phyloP scores from a whole-genome alignment of 371 early-diverging fungal genomes.

The Mortierella sp. region DNA sequence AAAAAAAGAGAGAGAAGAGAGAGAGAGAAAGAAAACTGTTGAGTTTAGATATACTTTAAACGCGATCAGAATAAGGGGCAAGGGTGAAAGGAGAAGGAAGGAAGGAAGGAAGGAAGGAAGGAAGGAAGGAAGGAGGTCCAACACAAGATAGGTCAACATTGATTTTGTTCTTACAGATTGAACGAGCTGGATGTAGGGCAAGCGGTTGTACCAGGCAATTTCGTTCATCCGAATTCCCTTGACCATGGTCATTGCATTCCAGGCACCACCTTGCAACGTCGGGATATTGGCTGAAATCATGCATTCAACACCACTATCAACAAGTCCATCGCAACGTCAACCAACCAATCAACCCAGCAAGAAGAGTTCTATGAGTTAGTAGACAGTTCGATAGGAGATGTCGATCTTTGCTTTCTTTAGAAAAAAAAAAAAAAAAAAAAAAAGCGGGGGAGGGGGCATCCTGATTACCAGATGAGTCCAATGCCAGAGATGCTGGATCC shows the following conservation, averaged over 20 bases:
- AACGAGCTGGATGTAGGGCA: constrained; percentile 37
- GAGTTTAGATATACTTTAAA: background rate
- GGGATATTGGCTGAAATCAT: too few relatives aligned
- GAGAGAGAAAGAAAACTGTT: background rate
- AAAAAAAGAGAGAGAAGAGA: background rate
- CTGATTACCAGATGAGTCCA: constrained; percentile 73
- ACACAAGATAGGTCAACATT: too few relatives aligned
- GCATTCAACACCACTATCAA: background rate
- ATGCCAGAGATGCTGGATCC: constrained; percentile 78
- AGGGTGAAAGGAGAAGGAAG: background rate
- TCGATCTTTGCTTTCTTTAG: background rate
- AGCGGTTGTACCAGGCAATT: constrained; percentile 32
- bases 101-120: background rate
- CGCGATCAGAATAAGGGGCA: background rate
- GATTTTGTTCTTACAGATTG: constrained; percentile 18
- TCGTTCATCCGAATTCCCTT: constrained; percentile 21
- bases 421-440: background rate
- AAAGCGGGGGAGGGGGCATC: too few relatives aligned
- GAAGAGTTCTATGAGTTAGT: background rate
- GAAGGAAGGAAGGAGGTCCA: background rate
- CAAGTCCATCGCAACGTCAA: background rate
- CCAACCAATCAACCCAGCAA: too few relatives aligned
- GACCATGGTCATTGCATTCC: constrained; percentile 23
- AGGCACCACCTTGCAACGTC: constrained; percentile 45
- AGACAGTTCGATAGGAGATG: background rate